Conservation (phyloP, 768 basidiomycete genomes). For the Agaricus bisporus region DNA sequence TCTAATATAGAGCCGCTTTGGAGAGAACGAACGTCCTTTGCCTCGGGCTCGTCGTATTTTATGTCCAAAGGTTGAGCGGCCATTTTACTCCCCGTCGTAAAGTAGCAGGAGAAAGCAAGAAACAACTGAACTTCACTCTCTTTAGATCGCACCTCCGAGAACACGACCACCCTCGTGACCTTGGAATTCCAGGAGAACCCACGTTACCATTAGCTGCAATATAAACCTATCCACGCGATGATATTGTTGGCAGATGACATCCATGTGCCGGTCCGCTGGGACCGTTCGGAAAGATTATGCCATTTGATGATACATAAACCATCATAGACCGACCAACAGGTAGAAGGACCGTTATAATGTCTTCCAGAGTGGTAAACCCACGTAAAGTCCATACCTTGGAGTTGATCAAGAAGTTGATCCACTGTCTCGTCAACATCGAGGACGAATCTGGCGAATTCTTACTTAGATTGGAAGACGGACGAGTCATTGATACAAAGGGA, state of each 20-base stretch:
- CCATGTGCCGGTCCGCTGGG: constrained; percentile 14
- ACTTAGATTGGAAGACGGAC: constrained; percentile 40
- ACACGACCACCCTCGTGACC: neutral
- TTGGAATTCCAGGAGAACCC: neutral
- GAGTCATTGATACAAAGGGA: constrained; percentile 50
- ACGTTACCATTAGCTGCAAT: neutral
- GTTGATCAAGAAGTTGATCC: constrained; percentile 29
- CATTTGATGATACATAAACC: constrained; percentile 1
- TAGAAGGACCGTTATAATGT: constrained; percentile 17
- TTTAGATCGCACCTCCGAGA: too few species aligned
- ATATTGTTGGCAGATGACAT: constrained; percentile 5
- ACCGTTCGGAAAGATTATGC: neutral
- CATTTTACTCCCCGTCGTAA: neutral
- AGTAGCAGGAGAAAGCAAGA: neutral
- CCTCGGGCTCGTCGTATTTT: constrained; percentile 15
- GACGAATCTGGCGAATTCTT: constrained; percentile 49
- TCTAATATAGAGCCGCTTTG: constrained; percentile 22
- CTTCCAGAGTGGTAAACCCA: constrained; percentile 25
- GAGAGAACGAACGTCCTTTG: constrained; percentile 29
- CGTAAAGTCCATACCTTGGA: constrained; percentile 20
- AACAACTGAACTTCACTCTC: neutral
- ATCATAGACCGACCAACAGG: neutral
- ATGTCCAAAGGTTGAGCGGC: neutral
- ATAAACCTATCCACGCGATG: neutral
- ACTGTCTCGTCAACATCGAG: constrained; percentile 44